Percentiles rank a stretch among this genome's conserved stretches.
Evolutionary conservation across 1,284 basidiomycete genomes (phyloP).

Genomic region (Cutaneotrichosporon sp.): DNA sequence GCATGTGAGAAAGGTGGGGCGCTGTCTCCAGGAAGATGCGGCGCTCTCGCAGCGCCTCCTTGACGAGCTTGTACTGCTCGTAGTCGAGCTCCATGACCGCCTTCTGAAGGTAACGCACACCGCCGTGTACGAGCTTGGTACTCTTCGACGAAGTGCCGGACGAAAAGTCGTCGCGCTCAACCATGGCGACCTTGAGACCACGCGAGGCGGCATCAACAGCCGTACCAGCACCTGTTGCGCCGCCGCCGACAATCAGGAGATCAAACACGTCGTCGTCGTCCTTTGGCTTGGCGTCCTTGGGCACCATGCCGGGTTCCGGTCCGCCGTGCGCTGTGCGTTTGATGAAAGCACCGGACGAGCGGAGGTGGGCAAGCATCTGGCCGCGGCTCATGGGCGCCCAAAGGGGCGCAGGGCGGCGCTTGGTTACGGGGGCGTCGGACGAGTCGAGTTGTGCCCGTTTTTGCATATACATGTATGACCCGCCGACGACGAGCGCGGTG

Average conservation of each 20-base stretch:
- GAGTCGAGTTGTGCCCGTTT: conserved; percentile 9
- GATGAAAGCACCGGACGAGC: conserved; percentile 49
- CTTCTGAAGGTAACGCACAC: conserved; percentile 95
- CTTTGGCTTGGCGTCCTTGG: conserved; percentile 23
- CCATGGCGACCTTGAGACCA: conserved; percentile 87
- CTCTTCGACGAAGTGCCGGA: conserved; percentile 94
- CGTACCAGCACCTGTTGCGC: conserved; percentile 91
- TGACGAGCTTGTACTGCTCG: conserved; percentile 91
- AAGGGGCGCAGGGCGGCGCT: conserved; percentile 52
- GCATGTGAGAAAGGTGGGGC: conserved; percentile 85
- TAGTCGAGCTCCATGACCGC: conserved; percentile 95
- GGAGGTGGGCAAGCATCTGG: conserved; percentile 55
- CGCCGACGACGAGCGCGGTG: conserved; percentile 5
- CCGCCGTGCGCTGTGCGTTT: conserved; percentile 40
- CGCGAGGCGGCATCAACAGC: conserved; percentile 91
- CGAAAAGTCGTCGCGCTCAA: conserved; percentile 90
- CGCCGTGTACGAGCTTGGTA: conserved; percentile 96
- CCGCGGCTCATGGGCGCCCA: conserved; percentile 55
- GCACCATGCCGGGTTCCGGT: conserved; percentile 37
- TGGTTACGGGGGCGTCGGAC: conserved; percentile 17
- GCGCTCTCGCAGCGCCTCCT: conserved; percentile 89
- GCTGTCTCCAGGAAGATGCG: conserved; percentile 93
- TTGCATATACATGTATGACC: not conserved
- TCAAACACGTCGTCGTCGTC: conserved; percentile 67
- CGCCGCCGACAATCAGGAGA: conserved; percentile 81